A percentile compares a stretch with the other conserved stretches of the same genome.
phyloP scores from a whole-genome alignment of 1,284 basidiomycete species.

The Puccinia polysora region DNA sequence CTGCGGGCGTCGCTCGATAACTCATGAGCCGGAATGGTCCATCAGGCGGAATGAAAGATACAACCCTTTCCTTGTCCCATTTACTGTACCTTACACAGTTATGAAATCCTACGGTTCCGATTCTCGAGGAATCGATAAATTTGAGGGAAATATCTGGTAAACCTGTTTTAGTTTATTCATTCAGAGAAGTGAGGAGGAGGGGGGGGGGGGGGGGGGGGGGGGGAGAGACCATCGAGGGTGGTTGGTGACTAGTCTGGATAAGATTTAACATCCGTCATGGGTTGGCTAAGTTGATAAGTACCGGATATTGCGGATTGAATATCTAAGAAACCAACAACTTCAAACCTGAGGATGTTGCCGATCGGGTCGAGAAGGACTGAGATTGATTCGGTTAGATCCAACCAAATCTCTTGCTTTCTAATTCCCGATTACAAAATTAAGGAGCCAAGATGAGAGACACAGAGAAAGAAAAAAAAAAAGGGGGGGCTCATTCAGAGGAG shows the following conservation, averaged over 20 bases:
- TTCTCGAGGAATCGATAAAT: conserved; percentile 69
- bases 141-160: conserved; percentile 79
- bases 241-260: background rate
- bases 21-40: conserved; percentile 81
- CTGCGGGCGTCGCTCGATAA: conserved; percentile 59
- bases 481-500: background rate
- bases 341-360: background rate
- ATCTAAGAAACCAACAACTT: background rate
- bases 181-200: too few relatives aligned
- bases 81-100: conserved; percentile 77
- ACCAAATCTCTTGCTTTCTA: conserved; percentile 24
- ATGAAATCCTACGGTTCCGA: conserved; percentile 80
- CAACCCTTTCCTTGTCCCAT: conserved; percentile 70
- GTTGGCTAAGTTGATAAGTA: background rate
- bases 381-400: conserved; percentile 17
- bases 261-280: background rate
- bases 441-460: background rate
- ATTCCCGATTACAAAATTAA: background rate
- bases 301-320: conserved; percentile 14
- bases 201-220: too few relatives aligned
- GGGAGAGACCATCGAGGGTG: background rate
- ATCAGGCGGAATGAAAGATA: conserved; percentile 93
- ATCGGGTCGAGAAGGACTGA: background rate
- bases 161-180: conserved; percentile 56
- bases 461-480: too few relatives aligned